Evolutionary conservation across 2,329 filamentous ascomycete species (phyloP).

Genomic region (Neonectria punicea): DNA sequence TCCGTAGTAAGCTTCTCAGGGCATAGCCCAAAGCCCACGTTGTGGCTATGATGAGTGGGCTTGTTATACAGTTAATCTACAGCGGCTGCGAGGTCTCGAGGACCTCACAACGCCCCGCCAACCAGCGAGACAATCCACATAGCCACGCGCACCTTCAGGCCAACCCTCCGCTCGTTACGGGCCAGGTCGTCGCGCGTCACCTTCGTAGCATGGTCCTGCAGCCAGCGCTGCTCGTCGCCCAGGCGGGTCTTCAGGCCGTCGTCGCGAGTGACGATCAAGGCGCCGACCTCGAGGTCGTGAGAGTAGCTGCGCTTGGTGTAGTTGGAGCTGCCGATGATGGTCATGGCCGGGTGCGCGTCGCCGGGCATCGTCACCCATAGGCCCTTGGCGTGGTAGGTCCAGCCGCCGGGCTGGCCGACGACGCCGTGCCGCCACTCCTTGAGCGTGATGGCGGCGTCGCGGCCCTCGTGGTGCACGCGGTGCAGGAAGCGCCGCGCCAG

Average conservation of each 20-base stretch:
- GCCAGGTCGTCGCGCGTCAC: conserved; percentile 83
- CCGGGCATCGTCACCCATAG: conserved; percentile 84
- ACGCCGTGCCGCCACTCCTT: conserved; percentile 90
- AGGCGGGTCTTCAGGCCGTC: conserved; percentile 75
- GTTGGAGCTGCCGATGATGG: conserved; percentile 90
- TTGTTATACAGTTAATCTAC: conserved; percentile 32
- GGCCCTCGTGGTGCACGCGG: conserved; percentile 57
- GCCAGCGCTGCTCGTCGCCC: conserved; percentile 81
- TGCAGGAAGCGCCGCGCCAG: conserved; percentile 85
- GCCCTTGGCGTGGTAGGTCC: conserved; percentile 99
- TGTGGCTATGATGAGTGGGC: neutral
- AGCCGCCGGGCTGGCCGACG: conserved; percentile 82
- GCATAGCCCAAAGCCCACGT: neutral
- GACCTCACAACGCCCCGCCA: conserved; percentile 80
- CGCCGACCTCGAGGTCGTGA: conserved; percentile 90
- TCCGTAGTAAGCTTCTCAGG: conserved; percentile 22
- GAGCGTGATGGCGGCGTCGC: conserved; percentile 71
- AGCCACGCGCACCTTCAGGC: conserved; percentile 83
- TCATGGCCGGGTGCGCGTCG: conserved; percentile 76
- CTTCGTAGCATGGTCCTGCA: conserved; percentile 77
- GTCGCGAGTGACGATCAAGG: conserved; percentile 84
- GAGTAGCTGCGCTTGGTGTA: conserved; percentile 96
- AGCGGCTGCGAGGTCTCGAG: conserved; percentile 9
- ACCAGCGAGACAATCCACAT: conserved; percentile 94
- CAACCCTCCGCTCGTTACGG: conserved; percentile 83